Base-by-base conservation (phyloP, 768 basidiomycete species). In the Tricholoma sp. region DNA sequence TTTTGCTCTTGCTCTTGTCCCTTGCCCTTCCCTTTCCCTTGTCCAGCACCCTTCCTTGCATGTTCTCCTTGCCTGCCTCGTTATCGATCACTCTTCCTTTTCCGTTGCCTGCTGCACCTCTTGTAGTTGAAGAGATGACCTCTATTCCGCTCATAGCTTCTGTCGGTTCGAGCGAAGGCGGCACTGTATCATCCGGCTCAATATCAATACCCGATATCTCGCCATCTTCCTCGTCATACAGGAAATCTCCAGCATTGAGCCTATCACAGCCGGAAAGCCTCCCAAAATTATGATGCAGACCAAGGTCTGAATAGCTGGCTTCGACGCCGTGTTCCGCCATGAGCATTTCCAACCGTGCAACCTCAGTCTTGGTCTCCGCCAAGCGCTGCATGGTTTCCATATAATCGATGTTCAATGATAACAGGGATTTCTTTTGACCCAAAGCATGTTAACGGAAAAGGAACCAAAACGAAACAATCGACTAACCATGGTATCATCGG, bases 1-100 rank as follows among this genome's bases (percentile, higher is more conserved):
- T 4, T 24, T 4, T 24, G 24, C 24, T 24, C 24, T 24, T 24
- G 24, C 24, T 4, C 24, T 4, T 24, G 24, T 24, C 24, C 24
- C 24, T 24, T 24, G 31, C 54, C 34, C 33, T 54, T 29, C 53
- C 53, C 13, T 54, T 54, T 7, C 53, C 54, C 36, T 55, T 55
- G 28, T 49, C 45, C 10, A 6, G 37, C 10, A 20, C 34, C 54
- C 45, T 48, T 28, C 44, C 45, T 45, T 44, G 32, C 29, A 1
- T 4, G 29, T 17, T 32, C 47, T 17, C 47, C 15, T 49, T 32
- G 7, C 29, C 31, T 17, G 29, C n/a, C 29, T 49, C n/a, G 29
- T 32, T 13, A 9, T 45, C 44, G 20, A 12, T n/a, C n/a, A 17
- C n/a, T 9, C 24, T 49, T 17, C 47, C 29, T 15, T 37, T 52